Conservation (phyloP, 257 asterid species). For the Leptodermis oblonga region DNA sequence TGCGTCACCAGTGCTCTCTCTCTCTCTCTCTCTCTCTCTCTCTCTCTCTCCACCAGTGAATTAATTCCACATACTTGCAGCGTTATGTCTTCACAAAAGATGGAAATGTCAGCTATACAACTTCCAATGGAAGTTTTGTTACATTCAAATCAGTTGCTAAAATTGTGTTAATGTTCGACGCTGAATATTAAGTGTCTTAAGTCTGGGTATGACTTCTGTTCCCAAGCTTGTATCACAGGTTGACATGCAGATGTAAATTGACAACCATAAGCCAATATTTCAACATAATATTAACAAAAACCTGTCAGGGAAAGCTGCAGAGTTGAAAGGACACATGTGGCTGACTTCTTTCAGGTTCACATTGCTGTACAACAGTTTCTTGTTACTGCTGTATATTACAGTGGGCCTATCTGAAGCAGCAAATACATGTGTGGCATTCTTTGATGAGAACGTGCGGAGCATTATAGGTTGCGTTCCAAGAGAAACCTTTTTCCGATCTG, state of each 20-base stretch:
- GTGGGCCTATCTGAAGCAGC: slow-evolving; percentile 99
- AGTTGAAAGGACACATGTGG: slow-evolving; percentile 96
- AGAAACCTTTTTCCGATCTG: slow-evolving; percentile 95
- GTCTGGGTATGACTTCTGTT: neutral
- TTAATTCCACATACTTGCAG: neutral
- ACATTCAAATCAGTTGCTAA: neutral
- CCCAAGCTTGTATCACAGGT: neutral
- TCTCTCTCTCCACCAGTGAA: too few species aligned
- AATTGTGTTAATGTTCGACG: neutral
- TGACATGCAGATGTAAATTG: slow-evolving; percentile 1
- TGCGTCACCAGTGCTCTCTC: too few species aligned
- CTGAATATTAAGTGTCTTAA: neutral
- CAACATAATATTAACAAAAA: slow-evolving; percentile 15
- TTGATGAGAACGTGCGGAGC: slow-evolving; percentile 92
- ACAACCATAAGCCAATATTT: neutral
- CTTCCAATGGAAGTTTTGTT: neutral
- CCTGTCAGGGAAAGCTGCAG: slow-evolving; percentile 99
- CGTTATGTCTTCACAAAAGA: neutral
- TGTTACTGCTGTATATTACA: slow-evolving; percentile 96
- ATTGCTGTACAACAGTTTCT: slow-evolving; percentile 92
- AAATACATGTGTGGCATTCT: slow-evolving; percentile 89
- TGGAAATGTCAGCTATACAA: neutral
- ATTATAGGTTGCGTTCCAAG: slow-evolving; percentile 96
- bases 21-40: too few species aligned
- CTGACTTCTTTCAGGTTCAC: slow-evolving; percentile 95